Base-by-base conservation (phyloP, 2,329 filamentous ascomycete species). In the Cyanodermella asteris region DNA sequence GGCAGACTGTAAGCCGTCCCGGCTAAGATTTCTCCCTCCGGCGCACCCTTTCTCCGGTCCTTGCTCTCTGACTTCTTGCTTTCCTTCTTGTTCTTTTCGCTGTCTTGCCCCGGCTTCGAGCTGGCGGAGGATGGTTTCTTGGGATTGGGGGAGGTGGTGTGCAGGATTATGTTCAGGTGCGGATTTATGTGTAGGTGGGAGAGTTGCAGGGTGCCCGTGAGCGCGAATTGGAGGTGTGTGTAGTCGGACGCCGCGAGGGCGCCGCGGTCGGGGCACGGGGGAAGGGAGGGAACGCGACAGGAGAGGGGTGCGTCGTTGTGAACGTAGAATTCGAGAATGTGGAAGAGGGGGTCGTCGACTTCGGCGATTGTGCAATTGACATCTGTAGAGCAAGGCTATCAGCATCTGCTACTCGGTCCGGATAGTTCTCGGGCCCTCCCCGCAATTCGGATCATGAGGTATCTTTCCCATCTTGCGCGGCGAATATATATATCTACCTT, bases 281-380 rank as follows among this genome's bases (percentile, higher is more conserved):
- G 84, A 6, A 73, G 70, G 0, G 78, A 67, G 15, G 84, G 80
- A 9, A 94, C 66, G 26, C 87, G 82, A 50, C 87, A 97, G 27
- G 80, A 71, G 24, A 94, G 61, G 7, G 87, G 87, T 11, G 81
- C 82, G 51, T 97, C 87, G 55, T 75, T 81, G 60, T 94, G 87
- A 47, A 94, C 72, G 61, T 94, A 94, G 61, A 93, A 94, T 54
- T 94, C 44, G 20, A 61, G 34, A 13, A 63, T 40, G 36, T 67
- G 63, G 35, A 64, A 56, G 18, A 59, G 49, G 3, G 59, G 47
- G 31, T 65, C 63, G 16, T 59, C 50, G 7, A 61, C 53, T 16
- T 49, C 47, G 29, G 51, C 46, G 31, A 61, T 55, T 22, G 64
- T 56, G 38, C 56, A 58, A 21, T 51, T 57, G 32, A 66, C 51